Base-by-base conservation (phyloP, 2,329 filamentous ascomycete species). In the Fusarium nanum region DNA sequence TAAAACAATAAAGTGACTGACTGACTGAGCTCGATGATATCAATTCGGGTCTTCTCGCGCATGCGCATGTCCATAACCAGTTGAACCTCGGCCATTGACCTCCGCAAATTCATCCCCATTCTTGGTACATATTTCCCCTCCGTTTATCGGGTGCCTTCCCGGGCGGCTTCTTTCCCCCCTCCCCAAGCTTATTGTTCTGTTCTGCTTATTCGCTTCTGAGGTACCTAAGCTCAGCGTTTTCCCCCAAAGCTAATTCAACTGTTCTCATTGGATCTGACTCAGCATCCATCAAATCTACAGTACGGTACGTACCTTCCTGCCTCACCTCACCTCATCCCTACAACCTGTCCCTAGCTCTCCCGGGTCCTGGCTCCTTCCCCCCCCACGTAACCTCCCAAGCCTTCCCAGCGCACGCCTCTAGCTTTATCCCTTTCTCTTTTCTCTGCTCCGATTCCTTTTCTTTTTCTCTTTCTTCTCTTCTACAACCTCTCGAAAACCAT, bases 401-500 rank as follows among this genome's bases (percentile, higher is more conserved):
- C 54, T 58, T 57, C 63, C 56, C 61, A 69, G 49, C 56, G 28
- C 67, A 72, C 71, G 67, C 72, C 68, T 70, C 67, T 70, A 73
- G 72, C 72, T 73, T 55, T 50, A 50, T 56, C 61, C 34, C 66
- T 59, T 56, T 53, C 60, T 44, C 56, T 41, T 54, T 62, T 44
- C 50, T 48, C 49, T 49, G 32, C 58, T 60, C 60, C 50, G 44
- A 27, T 56, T 55, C 60, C 55, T 55, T 41, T 50, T 58, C 58
- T 44, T 49, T 48, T 42, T 56, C 47, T 28, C 48, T 58, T 59
- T 56, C 58, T 60, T 58, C 45, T 23, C 56, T 64, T 64, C 56
- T 59, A 70, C 59, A 64, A 64, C 59, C 73, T 63, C 49, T 61
- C 59, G 70, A 67, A 69, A 63, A 52, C 25, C 47, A 13, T 50